Base-by-base conservation (phyloP, 345 rosid species). In the Eutrema heterophyllum region DNA sequence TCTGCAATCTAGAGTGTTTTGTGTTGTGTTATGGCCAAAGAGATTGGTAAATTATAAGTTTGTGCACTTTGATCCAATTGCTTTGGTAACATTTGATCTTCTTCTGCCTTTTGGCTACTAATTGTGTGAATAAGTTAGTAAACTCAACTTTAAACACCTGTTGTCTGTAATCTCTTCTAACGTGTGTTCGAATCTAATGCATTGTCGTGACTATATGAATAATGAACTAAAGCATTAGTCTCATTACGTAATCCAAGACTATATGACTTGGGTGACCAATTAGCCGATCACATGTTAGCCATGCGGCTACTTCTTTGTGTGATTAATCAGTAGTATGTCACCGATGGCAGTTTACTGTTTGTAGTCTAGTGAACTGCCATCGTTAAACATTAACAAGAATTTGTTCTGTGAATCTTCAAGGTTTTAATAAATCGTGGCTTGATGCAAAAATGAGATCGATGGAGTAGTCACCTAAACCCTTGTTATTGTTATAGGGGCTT, bases 281-380 rank as follows among this genome's bases (percentile, higher is more conserved):
- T 77, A 78, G 81, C 77, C 18, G 48, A 52, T 78, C 73, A 51
- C 64, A 66, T 57, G 50, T 57, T 65, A 65, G 77, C 64, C 43
- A 15, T 13, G 24, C n/a, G 67, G 72, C 68, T 77, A 55, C 46
- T 48, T 39, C 18, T 48, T 49, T 57, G 62, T 71, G 73, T 65
- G 72, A 66, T 32, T 65, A 68, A 68, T 71, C 77, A 77, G 77
- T 77, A 65, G n/a, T n/a, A n/a, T 77, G 53, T 63, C 53, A 76
- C 75, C 71, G 21, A 76, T 13, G 64, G 7, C 60, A 53, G 16
- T 62, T 43, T 6, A 35, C 55, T 61, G 79, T 75, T 61, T 61
- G 80, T 46, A 63, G 80, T 49, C 60, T 21, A 21, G 2, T 21
- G 24, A 21, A 21, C 24, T 21, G 24, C 24, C 1, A 21, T 1